Percentiles rank a stretch among this genome's conserved stretches.
Conservation (phyloP, 1,139 yeast genomes). For the Yamadazyma triangularis region DNA sequence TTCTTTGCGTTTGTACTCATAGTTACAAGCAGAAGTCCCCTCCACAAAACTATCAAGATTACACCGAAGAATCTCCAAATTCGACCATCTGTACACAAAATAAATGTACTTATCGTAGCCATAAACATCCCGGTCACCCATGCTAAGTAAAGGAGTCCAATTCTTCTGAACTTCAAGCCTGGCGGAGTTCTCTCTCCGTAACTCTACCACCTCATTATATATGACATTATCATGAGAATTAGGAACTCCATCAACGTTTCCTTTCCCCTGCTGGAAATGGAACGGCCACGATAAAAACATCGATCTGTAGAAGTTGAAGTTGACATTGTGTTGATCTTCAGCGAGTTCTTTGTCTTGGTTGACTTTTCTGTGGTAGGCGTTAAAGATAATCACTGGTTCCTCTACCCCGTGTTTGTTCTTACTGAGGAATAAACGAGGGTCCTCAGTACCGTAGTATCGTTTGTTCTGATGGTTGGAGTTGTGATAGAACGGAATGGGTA, state of each 20-base stretch:
- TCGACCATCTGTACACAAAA: slow-evolving; percentile 27
- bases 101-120: slow-evolving; percentile 19
- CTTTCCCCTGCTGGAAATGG: slow-evolving; percentile 28
- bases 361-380: slow-evolving; percentile 19
- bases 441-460: slow-evolving; percentile 43
- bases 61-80: slow-evolving; percentile 23
- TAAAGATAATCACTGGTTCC: slow-evolving; percentile 32
- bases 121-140: slow-evolving; percentile 11
- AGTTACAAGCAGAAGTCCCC: slow-evolving; percentile 27
- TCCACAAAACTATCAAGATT: slow-evolving; percentile 14
- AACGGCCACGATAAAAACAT: slow-evolving; percentile 29
- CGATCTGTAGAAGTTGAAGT: slow-evolving; percentile 15
- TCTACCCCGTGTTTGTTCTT: slow-evolving; percentile 25
- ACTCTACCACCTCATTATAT: slow-evolving; percentile 26
- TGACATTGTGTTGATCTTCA: slow-evolving; percentile 8
- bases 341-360: slow-evolving; percentile 8
- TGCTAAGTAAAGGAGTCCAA: slow-evolving; percentile 29
- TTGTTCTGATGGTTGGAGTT: slow-evolving; percentile 13
- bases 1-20: slow-evolving; percentile 17
- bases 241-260: slow-evolving; percentile 22
- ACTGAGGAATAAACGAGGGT: slow-evolving; percentile 40
- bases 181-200: slow-evolving; percentile 16
- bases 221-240: slow-evolving; percentile 11
- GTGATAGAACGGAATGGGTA: slow-evolving; percentile 24
- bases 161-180: slow-evolving; percentile 21